Evolutionary conservation across 140 eudicot genomes (phyloP), one percentile per base, ranked within the genome.

Genomic region (Oenanthe javanica): DNA sequence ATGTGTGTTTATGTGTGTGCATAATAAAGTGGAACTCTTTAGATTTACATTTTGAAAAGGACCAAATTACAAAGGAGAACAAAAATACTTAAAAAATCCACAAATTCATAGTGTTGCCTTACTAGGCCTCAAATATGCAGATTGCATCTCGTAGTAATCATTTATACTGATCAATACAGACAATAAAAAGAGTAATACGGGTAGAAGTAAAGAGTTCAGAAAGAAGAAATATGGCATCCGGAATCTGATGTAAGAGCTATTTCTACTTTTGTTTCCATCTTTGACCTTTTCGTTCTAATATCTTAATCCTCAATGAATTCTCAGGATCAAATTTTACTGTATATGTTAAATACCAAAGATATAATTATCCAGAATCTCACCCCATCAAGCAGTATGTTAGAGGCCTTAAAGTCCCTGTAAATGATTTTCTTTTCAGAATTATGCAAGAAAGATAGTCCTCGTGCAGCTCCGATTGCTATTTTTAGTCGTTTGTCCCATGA

Each of bases 351-450:
- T 14, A 43, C 76, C 23, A 18, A 69, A 18, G 48, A 40, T 16
- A 27, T n/a, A 42, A 23, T 27, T 64, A 27, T 64, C 14, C 16
- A 25, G 14, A 36, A 42, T 38, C 79, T 75, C 27, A 75, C 79
- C 59, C 63, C 79, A 49, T 75, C 79, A 4, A 75, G 63, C 64
- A 48, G 43, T 47, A 75, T 75, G 52, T 75, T 75, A 31, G 79
- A 75, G 79, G 79, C 79, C 14, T 75, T 75, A 55, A 75, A 75
- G 79, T 75, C 79, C 27, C 79, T 75, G 25, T 75, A 75, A 47
- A 75, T 75, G 13, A 75, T 50, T 75, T 75, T 40, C 48, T 75
- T 75, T 9, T 75, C 61, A 2, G 79, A 48, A 11, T 21, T n/a
- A 31, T 75, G 79, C 63, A 75, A 49, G 25, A 49, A 75, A 31